Evolutionary conservation across 2,329 filamentous ascomycete species (phyloP).

Genomic region (Monosporascus sp.): DNA sequence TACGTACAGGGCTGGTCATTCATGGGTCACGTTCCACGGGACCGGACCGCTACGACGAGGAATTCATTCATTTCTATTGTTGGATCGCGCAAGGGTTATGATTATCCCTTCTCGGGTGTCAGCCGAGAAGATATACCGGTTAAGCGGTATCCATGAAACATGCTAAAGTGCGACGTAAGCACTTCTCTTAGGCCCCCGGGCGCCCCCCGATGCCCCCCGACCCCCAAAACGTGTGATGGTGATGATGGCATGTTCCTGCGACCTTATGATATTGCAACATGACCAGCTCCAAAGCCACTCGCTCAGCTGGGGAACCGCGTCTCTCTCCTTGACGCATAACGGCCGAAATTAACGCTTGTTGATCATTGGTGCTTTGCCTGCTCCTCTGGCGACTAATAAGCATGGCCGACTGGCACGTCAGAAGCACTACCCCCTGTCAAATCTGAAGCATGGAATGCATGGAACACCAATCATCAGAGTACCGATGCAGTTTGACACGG

Average conservation of each 20-base stretch:
- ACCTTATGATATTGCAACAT: background rate
- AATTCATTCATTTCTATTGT: background rate
- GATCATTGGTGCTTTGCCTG: background rate
- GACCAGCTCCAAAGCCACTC: background rate
- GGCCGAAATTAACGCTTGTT: background rate
- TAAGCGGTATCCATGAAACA: background rate
- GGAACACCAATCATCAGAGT: constrained; percentile 2
- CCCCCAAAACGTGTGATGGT: no score
- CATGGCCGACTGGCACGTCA: background rate
- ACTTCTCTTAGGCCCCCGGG: no score
- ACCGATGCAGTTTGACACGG: constrained; percentile 2
- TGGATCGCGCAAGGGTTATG: background rate
- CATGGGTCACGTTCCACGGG: background rate
- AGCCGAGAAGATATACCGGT: background rate
- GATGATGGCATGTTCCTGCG: background rate
- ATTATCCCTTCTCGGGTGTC: background rate
- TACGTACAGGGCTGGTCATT: background rate
- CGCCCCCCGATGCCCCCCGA: no score
- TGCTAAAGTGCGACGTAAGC: no score
- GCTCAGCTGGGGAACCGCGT: background rate
- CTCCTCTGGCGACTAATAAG: no score
- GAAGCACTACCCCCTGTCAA: background rate
- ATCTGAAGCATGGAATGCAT: constrained; percentile 3
- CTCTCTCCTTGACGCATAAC: no score
- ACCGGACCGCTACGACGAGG: background rate